A percentile compares a stretch with the other conserved stretches of the same genome.
Evolutionary conservation across 148 eudicot species (phyloP).

Genomic region (Tetragonia tetragonoides): DNA sequence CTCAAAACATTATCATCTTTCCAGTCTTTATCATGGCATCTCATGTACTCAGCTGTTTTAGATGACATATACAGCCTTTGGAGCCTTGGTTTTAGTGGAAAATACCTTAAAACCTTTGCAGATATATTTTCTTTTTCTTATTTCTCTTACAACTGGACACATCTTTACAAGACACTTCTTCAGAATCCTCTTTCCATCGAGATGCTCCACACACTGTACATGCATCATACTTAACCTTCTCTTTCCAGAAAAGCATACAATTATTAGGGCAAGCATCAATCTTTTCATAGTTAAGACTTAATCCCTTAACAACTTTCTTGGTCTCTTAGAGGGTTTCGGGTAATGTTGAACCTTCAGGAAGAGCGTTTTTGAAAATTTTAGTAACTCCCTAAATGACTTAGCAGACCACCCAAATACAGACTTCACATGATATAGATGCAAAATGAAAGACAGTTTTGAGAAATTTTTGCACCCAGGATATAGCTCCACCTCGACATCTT

Average conservation of each 20-base stretch:
- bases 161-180: neutral
- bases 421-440: neutral
- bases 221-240: neutral
- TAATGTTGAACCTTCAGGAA: neutral
- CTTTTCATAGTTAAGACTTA: neutral
- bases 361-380: neutral
- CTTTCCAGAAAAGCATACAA: neutral
- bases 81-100: neutral
- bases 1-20: neutral
- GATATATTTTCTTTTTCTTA: neutral
- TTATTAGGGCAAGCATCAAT: slow-evolving; percentile 1
- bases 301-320: neutral
- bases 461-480: neutral
- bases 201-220: slow-evolving; percentile 5
- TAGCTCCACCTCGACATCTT: neutral
- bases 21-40: slow-evolving; percentile 9
- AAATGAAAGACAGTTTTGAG: slow-evolving; percentile 3
- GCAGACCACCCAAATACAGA: neutral
- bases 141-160: neutral
- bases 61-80: slow-evolving; percentile 15
- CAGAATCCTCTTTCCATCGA: slow-evolving; percentile 5
- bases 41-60: slow-evolving; percentile 5
- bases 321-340: slow-evolving; percentile 5
- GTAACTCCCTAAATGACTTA: neutral
- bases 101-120: slow-evolving; percentile 1